Evolutionary conservation across 139 green algal species (phyloP).

Genomic region (Pleodorina starrii): DNA sequence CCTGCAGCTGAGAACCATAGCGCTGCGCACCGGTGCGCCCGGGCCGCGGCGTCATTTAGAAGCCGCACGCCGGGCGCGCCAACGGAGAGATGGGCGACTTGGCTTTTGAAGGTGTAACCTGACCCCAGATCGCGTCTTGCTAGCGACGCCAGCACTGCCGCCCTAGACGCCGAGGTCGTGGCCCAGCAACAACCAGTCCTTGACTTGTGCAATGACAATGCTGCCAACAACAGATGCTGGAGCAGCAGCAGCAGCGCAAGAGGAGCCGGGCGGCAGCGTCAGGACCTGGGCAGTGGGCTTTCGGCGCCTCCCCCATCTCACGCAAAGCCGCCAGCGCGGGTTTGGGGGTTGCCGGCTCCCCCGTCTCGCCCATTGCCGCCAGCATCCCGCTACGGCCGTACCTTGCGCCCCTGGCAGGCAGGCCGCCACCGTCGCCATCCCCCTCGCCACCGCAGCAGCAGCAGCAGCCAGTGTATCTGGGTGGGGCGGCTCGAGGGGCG

Average conservation of each 20-base stretch:
- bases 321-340: background rate
- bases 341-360: background rate
- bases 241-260: slow-evolving; percentile 37
- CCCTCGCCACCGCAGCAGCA: background rate
- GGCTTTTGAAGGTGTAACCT: no score
- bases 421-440: background rate
- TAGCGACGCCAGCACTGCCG: no score
- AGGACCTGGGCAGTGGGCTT: background rate
- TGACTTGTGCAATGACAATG: no score
- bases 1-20: no score
- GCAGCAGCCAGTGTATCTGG: background rate
- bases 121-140: no score
- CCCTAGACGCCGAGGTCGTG: no score
- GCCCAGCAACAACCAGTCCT: no score
- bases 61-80: no score
- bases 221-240: slow-evolving; percentile 2
- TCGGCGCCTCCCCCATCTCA: background rate
- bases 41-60: no score
- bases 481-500: no score
- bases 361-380: background rate
- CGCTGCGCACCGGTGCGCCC: no score
- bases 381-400: background rate
- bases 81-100: no score
- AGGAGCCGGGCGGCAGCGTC: background rate
- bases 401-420: background rate